phyloP scores from a whole-genome alignment of 1,284 basidiomycete species.

The Rhodotorula sp. region DNA sequence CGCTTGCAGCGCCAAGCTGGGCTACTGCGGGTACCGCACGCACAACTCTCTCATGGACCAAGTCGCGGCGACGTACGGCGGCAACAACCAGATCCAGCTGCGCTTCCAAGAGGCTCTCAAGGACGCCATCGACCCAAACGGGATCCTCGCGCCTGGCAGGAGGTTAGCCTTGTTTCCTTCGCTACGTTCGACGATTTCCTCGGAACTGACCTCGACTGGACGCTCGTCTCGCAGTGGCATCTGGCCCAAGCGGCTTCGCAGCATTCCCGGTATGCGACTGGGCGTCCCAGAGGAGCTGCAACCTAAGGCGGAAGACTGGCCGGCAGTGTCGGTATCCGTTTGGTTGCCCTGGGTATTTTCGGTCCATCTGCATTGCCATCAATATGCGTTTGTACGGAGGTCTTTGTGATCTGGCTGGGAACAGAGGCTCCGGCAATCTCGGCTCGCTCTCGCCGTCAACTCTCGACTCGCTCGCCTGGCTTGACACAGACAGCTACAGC shows the following conservation, averaged over 20 bases:
- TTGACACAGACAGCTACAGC: no score
- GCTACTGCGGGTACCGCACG: conserved; percentile 43
- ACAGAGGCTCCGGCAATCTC: no score
- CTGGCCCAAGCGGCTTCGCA: conserved; percentile 36
- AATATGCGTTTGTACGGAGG: no score
- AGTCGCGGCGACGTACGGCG: conserved; percentile 30
- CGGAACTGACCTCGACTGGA: conserved; percentile 41
- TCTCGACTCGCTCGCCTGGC: neutral
- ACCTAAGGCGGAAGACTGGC: neutral
- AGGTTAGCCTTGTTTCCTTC: conserved; percentile 32
- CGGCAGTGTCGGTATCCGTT: neutral
- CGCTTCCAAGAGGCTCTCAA: conserved; percentile 42
- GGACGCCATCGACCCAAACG: conserved; percentile 45
- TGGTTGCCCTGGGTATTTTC: neutral
- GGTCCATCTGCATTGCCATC: neutral
- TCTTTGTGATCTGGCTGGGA: no score
- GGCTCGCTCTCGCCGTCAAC: neutral
- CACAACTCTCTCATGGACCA: conserved; percentile 39
- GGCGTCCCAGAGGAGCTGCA: neutral
- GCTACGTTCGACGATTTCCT: conserved; percentile 29
- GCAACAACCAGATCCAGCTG: conserved; percentile 42
- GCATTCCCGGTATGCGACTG: neutral
- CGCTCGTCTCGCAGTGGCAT: conserved; percentile 41
- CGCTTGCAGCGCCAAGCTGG: conserved; percentile 33
- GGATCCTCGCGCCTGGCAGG: conserved; percentile 39